Evolutionary conservation across 257 asterid species (phyloP).

Genomic region (Salvia splendens): DNA sequence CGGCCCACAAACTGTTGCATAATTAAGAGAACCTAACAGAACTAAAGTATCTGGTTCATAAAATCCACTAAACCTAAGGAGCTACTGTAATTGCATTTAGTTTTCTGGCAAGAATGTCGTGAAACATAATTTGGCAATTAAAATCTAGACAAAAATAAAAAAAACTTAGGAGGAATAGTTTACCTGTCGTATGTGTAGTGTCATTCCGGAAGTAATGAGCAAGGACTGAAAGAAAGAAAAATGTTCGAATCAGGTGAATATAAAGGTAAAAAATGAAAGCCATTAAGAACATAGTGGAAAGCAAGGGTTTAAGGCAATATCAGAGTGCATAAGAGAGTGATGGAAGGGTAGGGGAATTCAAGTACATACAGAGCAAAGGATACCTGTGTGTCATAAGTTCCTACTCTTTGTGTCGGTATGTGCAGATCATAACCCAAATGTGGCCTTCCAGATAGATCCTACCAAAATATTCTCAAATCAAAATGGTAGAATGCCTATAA

Average conservation of each 20-base stretch:
- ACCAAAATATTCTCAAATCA: conserved; percentile 9
- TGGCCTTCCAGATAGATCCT: conserved; percentile 98
- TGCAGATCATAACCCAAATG: conserved; percentile 74
- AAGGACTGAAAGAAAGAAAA: conserved; percentile 76
- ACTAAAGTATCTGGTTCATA: neutral
- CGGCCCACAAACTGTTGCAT: neutral
- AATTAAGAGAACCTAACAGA: neutral
- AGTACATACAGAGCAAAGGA: conserved; percentile 11
- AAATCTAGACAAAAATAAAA: neutral
- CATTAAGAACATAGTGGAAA: neutral
- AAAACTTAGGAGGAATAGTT: conserved; percentile 9
- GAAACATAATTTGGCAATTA: conserved; percentile 13
- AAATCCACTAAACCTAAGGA: conserved; percentile 1
- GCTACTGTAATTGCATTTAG: neutral
- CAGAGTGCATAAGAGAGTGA: neutral
- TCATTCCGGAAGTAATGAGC: conserved; percentile 97
- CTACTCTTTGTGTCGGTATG: conserved; percentile 95
- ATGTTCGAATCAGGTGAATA: neutral
- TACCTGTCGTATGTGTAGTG: conserved; percentile 97
- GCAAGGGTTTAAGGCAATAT: conserved; percentile 7
- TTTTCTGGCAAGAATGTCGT: conserved; percentile 3
- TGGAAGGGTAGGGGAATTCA: conserved; percentile 9
- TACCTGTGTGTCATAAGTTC: conserved; percentile 94
- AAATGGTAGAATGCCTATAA: conserved; percentile 9
- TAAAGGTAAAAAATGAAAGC: neutral